Conservation (phyloP, 495 filamentous ascomycete species). For the Glonium stellatum region DNA sequence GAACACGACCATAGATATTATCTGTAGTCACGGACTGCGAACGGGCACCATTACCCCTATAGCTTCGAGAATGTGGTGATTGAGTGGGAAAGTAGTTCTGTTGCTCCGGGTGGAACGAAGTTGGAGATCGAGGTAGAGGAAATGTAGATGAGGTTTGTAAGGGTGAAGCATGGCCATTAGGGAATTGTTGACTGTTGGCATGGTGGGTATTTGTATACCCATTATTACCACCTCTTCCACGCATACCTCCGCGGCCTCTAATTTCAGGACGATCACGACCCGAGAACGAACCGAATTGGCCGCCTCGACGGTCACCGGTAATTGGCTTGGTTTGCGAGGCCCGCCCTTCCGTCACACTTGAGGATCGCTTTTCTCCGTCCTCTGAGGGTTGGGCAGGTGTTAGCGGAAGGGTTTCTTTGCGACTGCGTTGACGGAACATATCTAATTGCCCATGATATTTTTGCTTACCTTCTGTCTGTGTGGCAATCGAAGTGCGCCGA, state of each 20-base stretch:
- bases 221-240: constrained; percentile 21
- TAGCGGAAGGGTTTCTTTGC: not conserved
- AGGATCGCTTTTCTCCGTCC: constrained; percentile 13
- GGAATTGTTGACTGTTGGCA: constrained; percentile 16
- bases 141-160: constrained; percentile 16
- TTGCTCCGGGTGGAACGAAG: constrained; percentile 24
- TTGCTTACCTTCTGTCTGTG: constrained; percentile 30
- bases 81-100: constrained; percentile 14
- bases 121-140: constrained; percentile 12
- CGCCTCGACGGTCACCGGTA: constrained; percentile 9
- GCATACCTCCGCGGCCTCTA: constrained; percentile 26
- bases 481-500: constrained; percentile 31
- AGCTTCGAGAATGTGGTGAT: constrained; percentile 11
- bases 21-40: constrained; percentile 35
- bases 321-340: constrained; percentile 8
- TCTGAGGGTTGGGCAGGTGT: constrained; percentile 5
- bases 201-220: constrained; percentile 22
- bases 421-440: not conserved
- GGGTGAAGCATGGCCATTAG: constrained; percentile 18
- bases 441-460: not conserved
- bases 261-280: constrained; percentile 17
- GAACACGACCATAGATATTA: constrained; percentile 27
- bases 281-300: constrained; percentile 15
- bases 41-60: constrained; percentile 25
- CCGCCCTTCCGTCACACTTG: constrained; percentile 8